A percentile compares a stretch with the other conserved stretches of the same genome.
These are phyloP conservation scores for Zanthoxylum bungeanum DNA, from an alignment of 345 rosid species.

Conservation along the genomic window DNA sequence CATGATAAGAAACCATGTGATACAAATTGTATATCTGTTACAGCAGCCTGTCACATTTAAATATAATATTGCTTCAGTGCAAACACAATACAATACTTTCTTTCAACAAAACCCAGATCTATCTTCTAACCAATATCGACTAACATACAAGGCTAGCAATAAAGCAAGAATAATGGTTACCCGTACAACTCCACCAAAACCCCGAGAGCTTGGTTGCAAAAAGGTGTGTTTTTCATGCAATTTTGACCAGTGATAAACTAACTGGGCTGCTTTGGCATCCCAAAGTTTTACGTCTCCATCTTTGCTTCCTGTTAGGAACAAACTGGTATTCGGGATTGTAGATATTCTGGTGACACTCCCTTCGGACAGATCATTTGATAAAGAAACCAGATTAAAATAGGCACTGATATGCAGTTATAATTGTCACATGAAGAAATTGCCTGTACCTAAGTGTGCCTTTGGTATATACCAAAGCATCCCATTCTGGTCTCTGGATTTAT, in stretches of 20 bases:
- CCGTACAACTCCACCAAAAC: constrained; percentile 85
- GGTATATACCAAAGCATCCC: constrained; percentile 99
- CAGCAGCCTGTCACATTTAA: constrained; percentile 61
- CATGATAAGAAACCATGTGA: constrained; percentile 75
- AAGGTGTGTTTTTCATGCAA: constrained; percentile 87
- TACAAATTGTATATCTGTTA: constrained; percentile 80
- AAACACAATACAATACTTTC: background rate
- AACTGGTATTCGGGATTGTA: constrained; percentile 71
- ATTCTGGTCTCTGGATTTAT: constrained; percentile 51
- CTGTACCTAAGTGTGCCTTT: constrained; percentile 86
- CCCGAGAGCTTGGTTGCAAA: constrained; percentile 75
- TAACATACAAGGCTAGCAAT: background rate
- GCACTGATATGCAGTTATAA: background rate
- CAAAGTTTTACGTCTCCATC: constrained; percentile 98
- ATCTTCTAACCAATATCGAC: background rate
- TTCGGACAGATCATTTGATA: constrained; percentile 22
- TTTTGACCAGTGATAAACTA: constrained; percentile 85
- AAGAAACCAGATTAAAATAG: constrained; percentile 12
- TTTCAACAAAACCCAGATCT: background rate
- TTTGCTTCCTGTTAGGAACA: constrained; percentile 94
- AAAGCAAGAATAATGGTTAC: constrained; percentile 32
- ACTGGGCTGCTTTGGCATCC: constrained; percentile 83
- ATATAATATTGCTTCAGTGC: constrained; percentile 13
- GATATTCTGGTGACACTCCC: constrained; percentile 88
- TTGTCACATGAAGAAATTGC: background rate